These are phyloP conservation scores for Fusarium sp. DNA, from an alignment of 2,329 filamentous ascomycete genomes.

Conservation along the genomic window DNA sequence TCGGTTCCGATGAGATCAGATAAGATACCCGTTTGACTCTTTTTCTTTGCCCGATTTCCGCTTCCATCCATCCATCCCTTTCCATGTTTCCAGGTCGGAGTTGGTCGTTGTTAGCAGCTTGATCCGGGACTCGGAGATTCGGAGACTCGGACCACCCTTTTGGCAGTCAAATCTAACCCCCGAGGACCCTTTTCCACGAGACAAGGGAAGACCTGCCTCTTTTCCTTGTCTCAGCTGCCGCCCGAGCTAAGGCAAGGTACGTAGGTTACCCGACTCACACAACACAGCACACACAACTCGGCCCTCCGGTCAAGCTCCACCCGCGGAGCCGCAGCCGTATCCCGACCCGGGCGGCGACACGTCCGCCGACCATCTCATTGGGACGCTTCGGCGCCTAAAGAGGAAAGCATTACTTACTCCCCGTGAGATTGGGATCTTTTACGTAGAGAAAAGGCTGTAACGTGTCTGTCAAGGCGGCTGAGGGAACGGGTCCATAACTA, in stretches of 20 bases:
- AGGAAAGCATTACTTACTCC: neutral
- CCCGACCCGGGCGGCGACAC: conserved; percentile 8
- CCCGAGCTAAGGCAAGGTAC: conserved; percentile 16
- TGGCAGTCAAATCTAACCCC: neutral
- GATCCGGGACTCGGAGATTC: conserved; percentile 38
- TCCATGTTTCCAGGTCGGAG: conserved; percentile 34
- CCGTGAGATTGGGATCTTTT: neutral
- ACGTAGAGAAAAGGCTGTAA: neutral
- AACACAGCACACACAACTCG: neutral
- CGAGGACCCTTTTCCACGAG: too few relatives aligned
- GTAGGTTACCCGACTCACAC: conserved; percentile 3
- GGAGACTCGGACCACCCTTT: conserved; percentile 32
- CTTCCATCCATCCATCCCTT: conserved; percentile 19
- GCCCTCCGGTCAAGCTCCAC: conserved; percentile 5
- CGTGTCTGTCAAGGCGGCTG: neutral
- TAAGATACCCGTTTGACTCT: neutral
- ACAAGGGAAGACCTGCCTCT: neutral
- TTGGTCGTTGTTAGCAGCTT: neutral
- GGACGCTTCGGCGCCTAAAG: conserved; percentile 5
- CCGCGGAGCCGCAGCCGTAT: conserved; percentile 37
- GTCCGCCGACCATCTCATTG: conserved; percentile 13
- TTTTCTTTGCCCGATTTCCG: neutral
- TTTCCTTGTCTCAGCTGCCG: neutral
- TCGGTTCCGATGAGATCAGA: conserved; percentile 20
- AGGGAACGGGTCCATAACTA: neutral